Conservation (phyloP, 768 basidiomycete species). For the Phallus indusiatus region DNA sequence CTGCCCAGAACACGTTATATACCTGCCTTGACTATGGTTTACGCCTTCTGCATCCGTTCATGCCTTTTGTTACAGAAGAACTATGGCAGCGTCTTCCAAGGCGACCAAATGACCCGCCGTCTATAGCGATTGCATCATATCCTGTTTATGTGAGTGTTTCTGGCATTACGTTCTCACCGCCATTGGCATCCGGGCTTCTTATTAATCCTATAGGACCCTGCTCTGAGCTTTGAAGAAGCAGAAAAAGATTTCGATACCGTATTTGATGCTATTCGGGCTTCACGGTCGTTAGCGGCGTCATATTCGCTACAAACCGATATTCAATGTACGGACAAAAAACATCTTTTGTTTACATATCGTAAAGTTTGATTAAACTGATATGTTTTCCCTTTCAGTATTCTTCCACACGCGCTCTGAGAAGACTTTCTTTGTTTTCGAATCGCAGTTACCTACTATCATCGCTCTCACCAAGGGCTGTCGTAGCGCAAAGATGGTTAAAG, state of each 20-base stretch:
- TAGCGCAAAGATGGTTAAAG: constrained; percentile 56
- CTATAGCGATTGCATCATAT: constrained; percentile 85
- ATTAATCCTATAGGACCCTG: constrained; percentile 50
- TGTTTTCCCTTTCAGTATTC: constrained; percentile 54
- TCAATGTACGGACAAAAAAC: constrained; percentile 43
- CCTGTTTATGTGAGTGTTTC: constrained; percentile 58
- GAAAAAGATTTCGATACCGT: constrained; percentile 82
- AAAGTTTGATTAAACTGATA: constrained; percentile 4
- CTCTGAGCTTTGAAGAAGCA: constrained; percentile 58
- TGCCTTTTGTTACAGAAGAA: constrained; percentile 99
- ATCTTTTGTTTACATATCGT: not conserved
- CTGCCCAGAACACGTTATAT: constrained; percentile 93
- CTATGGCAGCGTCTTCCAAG: constrained; percentile 94
- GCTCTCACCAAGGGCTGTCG: constrained; percentile 86
- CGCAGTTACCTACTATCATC: constrained; percentile 66
- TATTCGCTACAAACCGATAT: constrained; percentile 85
- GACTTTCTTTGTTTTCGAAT: constrained; percentile 58
- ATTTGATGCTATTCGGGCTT: constrained; percentile 66
- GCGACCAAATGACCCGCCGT: constrained; percentile 68
- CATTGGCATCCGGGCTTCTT: not conserved
- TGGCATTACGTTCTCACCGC: not conserved
- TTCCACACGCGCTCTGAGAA: constrained; percentile 56
- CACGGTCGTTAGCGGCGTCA: constrained; percentile 78
- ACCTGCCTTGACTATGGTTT: constrained; percentile 89
- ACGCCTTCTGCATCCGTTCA: constrained; percentile 90